Conservation (phyloP, 148 eudicot species). For the Camellia lanceoleosa region DNA sequence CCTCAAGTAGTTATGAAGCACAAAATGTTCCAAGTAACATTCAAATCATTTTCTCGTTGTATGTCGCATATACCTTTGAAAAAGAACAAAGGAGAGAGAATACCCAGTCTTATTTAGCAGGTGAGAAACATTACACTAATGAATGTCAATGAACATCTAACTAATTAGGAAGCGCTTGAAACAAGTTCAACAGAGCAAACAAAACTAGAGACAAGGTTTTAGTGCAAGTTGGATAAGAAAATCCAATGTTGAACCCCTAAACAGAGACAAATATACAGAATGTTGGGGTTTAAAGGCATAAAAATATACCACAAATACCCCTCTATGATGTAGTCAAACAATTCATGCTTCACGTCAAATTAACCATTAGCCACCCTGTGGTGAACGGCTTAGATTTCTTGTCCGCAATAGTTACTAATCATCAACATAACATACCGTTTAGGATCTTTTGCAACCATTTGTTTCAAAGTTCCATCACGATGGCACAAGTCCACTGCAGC, state of each 20-base stretch:
- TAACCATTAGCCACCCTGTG: background rate
- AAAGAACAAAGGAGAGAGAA: background rate
- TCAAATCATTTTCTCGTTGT: background rate
- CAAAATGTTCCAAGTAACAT: background rate
- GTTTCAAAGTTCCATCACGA: slow-evolving; percentile 95
- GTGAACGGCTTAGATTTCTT: background rate
- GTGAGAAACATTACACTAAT: background rate
- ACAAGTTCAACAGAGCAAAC: background rate
- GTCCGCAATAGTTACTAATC: background rate
- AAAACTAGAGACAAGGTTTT: background rate
- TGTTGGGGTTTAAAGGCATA: background rate
- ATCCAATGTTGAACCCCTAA: background rate
- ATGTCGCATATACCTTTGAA: background rate
- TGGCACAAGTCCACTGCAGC: slow-evolving; percentile 99
- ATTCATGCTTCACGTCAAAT: background rate
- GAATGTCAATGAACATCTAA: background rate
- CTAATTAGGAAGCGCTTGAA: background rate
- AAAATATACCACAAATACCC: background rate
- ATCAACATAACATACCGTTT: slow-evolving; percentile 41
- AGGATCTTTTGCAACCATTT: slow-evolving; percentile 97
- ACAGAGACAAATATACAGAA: slow-evolving; percentile 5
- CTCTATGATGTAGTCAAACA: background rate
- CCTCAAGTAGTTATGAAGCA: background rate
- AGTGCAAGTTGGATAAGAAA: background rate
- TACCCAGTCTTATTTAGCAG: background rate